Evolutionary conservation across 306 rosid species (phyloP).

Genomic region (Astragalus membranaceus): DNA sequence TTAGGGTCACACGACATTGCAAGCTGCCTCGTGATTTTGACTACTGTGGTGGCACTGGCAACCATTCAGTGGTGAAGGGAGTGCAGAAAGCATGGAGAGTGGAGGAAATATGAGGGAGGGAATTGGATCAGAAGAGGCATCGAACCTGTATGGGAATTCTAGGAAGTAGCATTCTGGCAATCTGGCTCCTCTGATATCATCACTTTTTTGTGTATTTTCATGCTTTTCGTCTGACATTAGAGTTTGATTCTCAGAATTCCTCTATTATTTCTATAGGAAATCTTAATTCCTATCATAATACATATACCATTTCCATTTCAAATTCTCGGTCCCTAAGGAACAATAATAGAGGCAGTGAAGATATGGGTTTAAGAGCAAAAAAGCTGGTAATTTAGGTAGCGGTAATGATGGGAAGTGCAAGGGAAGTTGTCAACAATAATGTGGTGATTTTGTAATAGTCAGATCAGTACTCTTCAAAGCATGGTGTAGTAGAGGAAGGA

Average conservation of each 20-base stretch:
- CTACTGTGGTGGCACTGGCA: too few species aligned
- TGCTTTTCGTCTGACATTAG: not conserved
- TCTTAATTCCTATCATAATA: not conserved
- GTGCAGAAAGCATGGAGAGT: too few species aligned
- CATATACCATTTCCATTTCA: not conserved
- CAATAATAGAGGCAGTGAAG: not conserved
- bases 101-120: too few species aligned
- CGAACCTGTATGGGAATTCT: too few species aligned
- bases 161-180: too few species aligned
- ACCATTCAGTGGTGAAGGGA: too few species aligned
- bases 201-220: too few species aligned
- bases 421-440: not conserved
- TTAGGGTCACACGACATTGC: too few species aligned
- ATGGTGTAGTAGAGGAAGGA: not conserved
- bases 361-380: not conserved
- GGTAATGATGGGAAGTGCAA: not conserved
- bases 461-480: not conserved
- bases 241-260: not conserved
- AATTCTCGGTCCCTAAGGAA: not conserved
- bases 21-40: too few species aligned
- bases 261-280: not conserved
- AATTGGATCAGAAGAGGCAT: too few species aligned
- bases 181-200: too few species aligned
- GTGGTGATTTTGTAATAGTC: not conserved
- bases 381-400: not conserved